phyloP scores from a whole-genome alignment of 1,284 basidiomycete species.

The Chiua sp. region DNA sequence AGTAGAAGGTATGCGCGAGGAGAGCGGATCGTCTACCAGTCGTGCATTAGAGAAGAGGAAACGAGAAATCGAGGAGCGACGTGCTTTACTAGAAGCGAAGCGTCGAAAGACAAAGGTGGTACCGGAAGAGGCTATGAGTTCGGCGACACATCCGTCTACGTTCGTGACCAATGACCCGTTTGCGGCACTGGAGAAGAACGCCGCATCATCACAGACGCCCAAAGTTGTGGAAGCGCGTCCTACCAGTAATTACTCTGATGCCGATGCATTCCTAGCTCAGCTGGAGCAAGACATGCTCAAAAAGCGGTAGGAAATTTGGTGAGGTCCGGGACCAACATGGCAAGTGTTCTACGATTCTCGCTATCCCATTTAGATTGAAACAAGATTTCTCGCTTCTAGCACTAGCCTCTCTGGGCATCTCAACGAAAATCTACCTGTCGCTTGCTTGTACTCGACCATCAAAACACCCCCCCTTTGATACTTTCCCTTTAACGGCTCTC shows the following conservation, averaged over 20 bases:
- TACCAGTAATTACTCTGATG: slow-evolving; percentile 38
- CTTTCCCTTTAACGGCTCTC: slow-evolving; percentile 42
- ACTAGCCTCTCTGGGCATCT: slow-evolving; percentile 56
- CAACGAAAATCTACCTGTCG: slow-evolving; percentile 49
- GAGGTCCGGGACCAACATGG: background rate
- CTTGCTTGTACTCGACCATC: slow-evolving; percentile 49
- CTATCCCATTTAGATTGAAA: slow-evolving; percentile 1
- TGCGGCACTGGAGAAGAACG: slow-evolving; percentile 51
- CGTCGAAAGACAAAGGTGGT: slow-evolving; percentile 60
- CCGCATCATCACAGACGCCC: slow-evolving; percentile 15
- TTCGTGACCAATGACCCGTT: slow-evolving; percentile 49
- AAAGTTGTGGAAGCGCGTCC: slow-evolving; percentile 1
- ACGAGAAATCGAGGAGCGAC: slow-evolving; percentile 77
- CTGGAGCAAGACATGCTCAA: slow-evolving; percentile 55
- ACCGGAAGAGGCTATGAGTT: slow-evolving; percentile 18
- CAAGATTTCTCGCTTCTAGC: slow-evolving; percentile 37
- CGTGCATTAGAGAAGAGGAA: slow-evolving; percentile 82
- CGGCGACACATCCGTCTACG: slow-evolving; percentile 1
- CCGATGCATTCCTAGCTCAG: slow-evolving; percentile 68
- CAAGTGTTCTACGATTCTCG: slow-evolving; percentile 1
- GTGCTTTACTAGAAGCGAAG: slow-evolving; percentile 80
- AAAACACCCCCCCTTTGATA: slow-evolving; percentile 43
- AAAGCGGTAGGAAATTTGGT: slow-evolving; percentile 13
- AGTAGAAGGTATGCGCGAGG: slow-evolving; percentile 65
- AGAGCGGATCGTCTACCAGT: slow-evolving; percentile 44